These are phyloP conservation scores for Picea mariana DNA, from an alignment of 83 land plant genomes.

Conservation along the genomic window DNA sequence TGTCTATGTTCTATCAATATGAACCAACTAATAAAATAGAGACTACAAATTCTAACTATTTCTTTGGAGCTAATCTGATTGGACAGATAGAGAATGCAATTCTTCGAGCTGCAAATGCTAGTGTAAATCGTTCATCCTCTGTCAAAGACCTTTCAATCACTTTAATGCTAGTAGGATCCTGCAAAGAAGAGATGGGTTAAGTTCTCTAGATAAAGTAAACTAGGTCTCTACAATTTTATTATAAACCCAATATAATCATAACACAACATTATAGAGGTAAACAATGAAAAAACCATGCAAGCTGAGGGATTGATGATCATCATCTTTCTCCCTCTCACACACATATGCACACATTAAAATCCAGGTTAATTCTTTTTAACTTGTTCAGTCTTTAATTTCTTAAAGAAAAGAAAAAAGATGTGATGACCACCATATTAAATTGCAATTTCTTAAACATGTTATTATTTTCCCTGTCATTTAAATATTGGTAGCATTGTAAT, in stretches of 20 bases:
- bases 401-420: no score
- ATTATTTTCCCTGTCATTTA: not conserved
- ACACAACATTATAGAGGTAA: not conserved
- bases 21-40: no score
- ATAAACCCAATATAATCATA: no score
- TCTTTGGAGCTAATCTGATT: slow-evolving; percentile 57
- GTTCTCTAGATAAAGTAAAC: not conserved
- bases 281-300: not conserved
- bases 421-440: not conserved
- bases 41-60: not conserved
- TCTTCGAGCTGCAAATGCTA: slow-evolving; percentile 91
- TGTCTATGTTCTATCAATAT: no score
- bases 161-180: slow-evolving; percentile 76
- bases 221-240: not conserved
- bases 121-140: slow-evolving; percentile 86
- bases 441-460: not conserved
- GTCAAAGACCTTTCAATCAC: slow-evolving; percentile 91
- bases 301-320: no score
- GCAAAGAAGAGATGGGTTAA: slow-evolving; percentile 5
- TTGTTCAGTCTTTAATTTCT: no score
- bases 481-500: no score
- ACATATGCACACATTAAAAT: no score
- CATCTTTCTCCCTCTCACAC: no score
- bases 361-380: no score
- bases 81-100: slow-evolving; percentile 89